Evolutionary conservation across 768 basidiomycete species (phyloP).

Genomic region (Russula sp.): DNA sequence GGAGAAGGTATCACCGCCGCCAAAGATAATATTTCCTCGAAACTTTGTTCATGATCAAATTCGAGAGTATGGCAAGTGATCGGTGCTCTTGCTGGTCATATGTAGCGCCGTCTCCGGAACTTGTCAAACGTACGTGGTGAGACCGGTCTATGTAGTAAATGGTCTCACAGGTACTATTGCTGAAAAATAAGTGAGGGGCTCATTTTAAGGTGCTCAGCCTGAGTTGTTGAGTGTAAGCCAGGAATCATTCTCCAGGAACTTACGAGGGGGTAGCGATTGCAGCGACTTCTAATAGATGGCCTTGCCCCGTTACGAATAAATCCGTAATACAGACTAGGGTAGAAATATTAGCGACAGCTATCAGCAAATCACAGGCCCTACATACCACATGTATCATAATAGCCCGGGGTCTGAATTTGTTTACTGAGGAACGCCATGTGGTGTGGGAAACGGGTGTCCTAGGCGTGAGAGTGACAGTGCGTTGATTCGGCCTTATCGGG

Average conservation of each 20-base stretch:
- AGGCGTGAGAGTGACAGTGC: not conserved
- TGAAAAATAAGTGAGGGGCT: not conserved
- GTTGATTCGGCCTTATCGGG: not conserved
- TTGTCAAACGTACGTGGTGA: slow-evolving; percentile 5
- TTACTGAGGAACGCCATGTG: slow-evolving; percentile 8
- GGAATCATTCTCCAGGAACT: not conserved
- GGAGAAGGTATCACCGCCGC: not conserved
- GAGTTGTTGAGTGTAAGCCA: not conserved
- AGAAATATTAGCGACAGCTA: not conserved
- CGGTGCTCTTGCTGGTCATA: slow-evolving; percentile 1
- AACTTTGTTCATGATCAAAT: slow-evolving; percentile 10
- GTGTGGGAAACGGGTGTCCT: slow-evolving; percentile 17
- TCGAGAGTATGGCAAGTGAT: slow-evolving; percentile 16
- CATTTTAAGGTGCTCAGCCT: slow-evolving; percentile 12
- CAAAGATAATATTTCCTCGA: slow-evolving; percentile 16
- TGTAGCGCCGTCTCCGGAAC: slow-evolving; percentile 4
- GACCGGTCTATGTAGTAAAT: not conserved
- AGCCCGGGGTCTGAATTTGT: not conserved
- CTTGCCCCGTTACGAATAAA: slow-evolving; percentile 9
- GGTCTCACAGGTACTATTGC: not conserved
- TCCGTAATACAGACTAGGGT: slow-evolving; percentile 7
- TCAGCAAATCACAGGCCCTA: not conserved
- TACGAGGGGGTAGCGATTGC: slow-evolving; percentile 11
- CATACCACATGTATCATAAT: slow-evolving; percentile 9
- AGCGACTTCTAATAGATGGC: slow-evolving; percentile 14